These are phyloP conservation scores for Hura crepitans DNA, from an alignment of 441 rosid genomes.

Conservation along the genomic window DNA sequence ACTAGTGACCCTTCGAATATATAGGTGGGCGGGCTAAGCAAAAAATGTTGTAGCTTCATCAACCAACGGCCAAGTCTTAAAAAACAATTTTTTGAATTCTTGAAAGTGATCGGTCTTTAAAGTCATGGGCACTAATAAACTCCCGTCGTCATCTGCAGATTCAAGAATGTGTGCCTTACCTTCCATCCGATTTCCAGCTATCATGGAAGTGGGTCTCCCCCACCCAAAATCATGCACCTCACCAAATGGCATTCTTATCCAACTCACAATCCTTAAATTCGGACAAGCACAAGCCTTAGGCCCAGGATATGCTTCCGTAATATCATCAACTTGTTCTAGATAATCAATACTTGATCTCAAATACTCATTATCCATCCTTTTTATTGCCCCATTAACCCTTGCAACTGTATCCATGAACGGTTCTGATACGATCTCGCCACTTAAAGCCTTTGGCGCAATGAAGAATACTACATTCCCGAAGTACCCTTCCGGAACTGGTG, in stretches of 20 bases:
- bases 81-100: slow-evolving; percentile 26
- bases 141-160: slow-evolving; percentile 21
- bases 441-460: slow-evolving; percentile 20
- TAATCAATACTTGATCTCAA: slow-evolving; percentile 37
- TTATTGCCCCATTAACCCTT: slow-evolving; percentile 21
- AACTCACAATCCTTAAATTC: slow-evolving; percentile 20
- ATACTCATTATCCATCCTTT: slow-evolving; percentile 29
- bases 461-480: slow-evolving; percentile 40
- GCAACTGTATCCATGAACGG: slow-evolving; percentile 18
- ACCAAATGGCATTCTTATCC: slow-evolving; percentile 27
- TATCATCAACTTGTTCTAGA: slow-evolving; percentile 19
- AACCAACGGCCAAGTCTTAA: background rate
- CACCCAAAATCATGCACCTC: slow-evolving; percentile 40
- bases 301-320: background rate
- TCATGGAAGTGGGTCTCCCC: slow-evolving; percentile 29
- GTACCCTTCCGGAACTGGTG: slow-evolving; percentile 24
- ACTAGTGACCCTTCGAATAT: too few relatives aligned
- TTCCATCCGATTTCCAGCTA: slow-evolving; percentile 20
- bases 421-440: slow-evolving; percentile 25
- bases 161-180: slow-evolving; percentile 25
- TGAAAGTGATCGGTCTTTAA: slow-evolving; percentile 25
- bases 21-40: too few relatives aligned
- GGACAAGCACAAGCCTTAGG: slow-evolving; percentile 22
- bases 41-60: too few relatives aligned
- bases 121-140: slow-evolving; percentile 19